Percentiles rank a stretch among this genome's conserved stretches.
phyloP scores from a whole-genome alignment of 331 rosid species.

The Telfairia occidentalis region DNA sequence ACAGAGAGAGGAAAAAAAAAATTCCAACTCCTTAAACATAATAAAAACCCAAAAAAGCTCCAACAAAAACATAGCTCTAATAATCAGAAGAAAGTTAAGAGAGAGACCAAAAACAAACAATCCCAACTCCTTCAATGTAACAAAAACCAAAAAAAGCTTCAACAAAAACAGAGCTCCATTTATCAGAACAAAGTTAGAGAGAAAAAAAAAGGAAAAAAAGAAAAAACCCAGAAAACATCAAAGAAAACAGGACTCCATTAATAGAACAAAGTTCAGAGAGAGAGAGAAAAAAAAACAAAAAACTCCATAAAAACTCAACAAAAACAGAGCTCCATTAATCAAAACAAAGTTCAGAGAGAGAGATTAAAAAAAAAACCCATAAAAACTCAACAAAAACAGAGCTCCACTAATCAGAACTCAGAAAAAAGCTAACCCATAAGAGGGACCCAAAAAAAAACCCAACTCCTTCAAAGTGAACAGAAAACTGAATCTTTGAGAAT shows the following conservation, averaged over 20 bases:
- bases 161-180: neutral
- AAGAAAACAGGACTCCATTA: no score
- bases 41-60: neutral
- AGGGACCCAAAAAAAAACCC: neutral
- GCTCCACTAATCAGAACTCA: neutral
- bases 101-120: neutral
- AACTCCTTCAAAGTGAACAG: neutral
- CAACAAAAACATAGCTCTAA: neutral
- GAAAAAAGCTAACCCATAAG: neutral
- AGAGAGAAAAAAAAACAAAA: no score
- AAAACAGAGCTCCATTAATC: neutral
- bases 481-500: neutral
- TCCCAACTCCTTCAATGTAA: neutral
- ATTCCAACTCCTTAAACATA: neutral
- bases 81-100: neutral
- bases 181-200: neutral
- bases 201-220: neutral
- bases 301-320: neutral
- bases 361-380: neutral
- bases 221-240: no score
- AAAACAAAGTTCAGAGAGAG: neutral
- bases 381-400: neutral
- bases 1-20: neutral
- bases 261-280: no score
- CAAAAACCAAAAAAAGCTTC: neutral